Evolutionary conservation across 345 rosid species (phyloP).

Genomic region (Garcia nutans): DNA sequence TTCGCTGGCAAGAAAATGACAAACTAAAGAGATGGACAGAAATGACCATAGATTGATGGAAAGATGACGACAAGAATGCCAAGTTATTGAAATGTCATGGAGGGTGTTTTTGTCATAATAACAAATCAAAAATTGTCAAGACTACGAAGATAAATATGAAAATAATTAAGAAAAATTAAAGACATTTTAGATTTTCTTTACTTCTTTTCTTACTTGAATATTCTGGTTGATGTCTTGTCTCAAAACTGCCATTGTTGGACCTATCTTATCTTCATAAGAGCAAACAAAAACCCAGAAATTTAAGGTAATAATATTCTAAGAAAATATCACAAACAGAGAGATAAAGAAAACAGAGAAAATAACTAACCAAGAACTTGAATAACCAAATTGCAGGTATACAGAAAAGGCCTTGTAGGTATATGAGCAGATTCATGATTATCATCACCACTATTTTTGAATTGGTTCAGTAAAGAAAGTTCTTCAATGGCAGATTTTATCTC

Average conservation of each 20-base stretch:
- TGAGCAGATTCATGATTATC: slow-evolving; percentile 30
- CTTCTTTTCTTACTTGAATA: slow-evolving; percentile 53
- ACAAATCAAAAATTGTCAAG: not conserved
- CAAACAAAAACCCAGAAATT: slow-evolving; percentile 7
- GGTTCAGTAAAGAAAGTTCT: slow-evolving; percentile 55
- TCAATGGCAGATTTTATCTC: slow-evolving; percentile 76
- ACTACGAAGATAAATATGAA: not conserved
- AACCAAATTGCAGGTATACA: slow-evolving; percentile 61
- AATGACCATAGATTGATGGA: slow-evolving; percentile 13
- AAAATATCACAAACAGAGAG: not conserved
- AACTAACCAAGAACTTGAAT: slow-evolving; percentile 85
- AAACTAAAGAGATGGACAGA: slow-evolving; percentile 6
- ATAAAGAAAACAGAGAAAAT: not conserved
- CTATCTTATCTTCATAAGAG: slow-evolving; percentile 80
- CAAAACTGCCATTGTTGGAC: slow-evolving; percentile 93
- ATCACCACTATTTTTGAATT: slow-evolving; percentile 39
- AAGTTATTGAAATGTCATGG: slow-evolving; percentile 15
- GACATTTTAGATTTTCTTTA: not conserved
- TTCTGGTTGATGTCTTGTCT: slow-evolving; percentile 85
- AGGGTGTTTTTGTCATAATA: slow-evolving; percentile 30
- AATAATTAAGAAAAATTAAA: not conserved
- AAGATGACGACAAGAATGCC: slow-evolving; percentile 2
- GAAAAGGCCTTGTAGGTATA: slow-evolving; percentile 64
- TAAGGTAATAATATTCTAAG: not conserved
- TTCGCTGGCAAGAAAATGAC: not conserved